A percentile compares a stretch with the other conserved stretches of the same genome.
These are phyloP conservation scores for Fusarium graminum DNA, from an alignment of 2,329 filamentous ascomycete genomes.

Conservation along the genomic window DNA sequence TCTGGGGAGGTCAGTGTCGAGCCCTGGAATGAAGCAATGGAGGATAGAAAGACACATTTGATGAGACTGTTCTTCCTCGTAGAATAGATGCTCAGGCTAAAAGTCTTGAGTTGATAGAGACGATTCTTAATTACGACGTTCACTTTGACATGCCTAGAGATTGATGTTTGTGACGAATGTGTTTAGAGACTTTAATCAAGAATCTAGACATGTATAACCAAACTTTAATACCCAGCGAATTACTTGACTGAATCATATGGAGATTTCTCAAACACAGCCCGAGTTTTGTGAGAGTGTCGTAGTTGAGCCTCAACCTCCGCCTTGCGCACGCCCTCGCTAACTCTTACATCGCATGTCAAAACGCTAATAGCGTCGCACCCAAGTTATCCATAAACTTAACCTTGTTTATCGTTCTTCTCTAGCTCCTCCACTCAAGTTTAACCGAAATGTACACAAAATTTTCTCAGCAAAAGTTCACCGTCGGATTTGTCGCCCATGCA, in stretches of 20 bases:
- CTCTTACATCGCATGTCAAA: slow-evolving; percentile 22
- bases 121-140: slow-evolving; percentile 14
- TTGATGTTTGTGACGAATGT: neutral
- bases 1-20: slow-evolving; percentile 25
- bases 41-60: slow-evolving; percentile 37
- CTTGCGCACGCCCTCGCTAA: neutral
- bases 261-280: neutral
- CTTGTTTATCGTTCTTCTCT: slow-evolving; percentile 28
- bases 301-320: slow-evolving; percentile 3
- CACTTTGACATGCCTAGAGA: neutral
- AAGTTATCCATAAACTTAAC: slow-evolving; percentile 39
- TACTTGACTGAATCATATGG: neutral
- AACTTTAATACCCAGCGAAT: too few species aligned
- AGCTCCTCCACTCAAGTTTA: neutral
- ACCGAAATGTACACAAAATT: slow-evolving; percentile 1
- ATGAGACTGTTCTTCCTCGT: slow-evolving; percentile 18
- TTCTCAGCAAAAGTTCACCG: slow-evolving; percentile 20
- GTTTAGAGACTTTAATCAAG: neutral
- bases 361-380: slow-evolving; percentile 9
- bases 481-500: slow-evolving; percentile 23
- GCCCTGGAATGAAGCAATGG: slow-evolving; percentile 32
- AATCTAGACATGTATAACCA: neutral
- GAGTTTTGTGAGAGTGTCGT: neutral
- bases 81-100: neutral
- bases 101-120: slow-evolving; percentile 12